Conservation (phyloP, 2,329 filamentous ascomycete genomes). For the Cladosporium sp. region DNA sequence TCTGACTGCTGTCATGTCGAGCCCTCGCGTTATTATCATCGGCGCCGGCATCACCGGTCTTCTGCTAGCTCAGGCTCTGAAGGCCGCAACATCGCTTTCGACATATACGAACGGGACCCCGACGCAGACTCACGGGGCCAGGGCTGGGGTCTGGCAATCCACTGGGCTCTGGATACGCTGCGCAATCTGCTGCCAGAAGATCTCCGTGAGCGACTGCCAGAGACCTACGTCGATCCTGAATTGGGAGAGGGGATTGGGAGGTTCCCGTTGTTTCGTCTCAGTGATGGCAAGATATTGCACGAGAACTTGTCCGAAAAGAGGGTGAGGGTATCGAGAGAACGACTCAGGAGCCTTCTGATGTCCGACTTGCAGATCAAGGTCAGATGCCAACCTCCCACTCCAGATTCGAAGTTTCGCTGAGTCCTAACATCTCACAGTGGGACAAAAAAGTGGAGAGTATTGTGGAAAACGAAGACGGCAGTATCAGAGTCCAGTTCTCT, state of each 20-base stretch:
- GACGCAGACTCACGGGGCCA: background rate
- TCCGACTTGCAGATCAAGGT: constrained; percentile 14
- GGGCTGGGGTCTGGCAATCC: constrained; percentile 59
- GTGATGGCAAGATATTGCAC: constrained; percentile 33
- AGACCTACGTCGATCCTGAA: constrained; percentile 51
- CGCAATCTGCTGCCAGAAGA: constrained; percentile 48
- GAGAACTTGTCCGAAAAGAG: constrained; percentile 17
- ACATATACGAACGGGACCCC: constrained; percentile 19
- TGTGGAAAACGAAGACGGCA: background rate
- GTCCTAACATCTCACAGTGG: background rate
- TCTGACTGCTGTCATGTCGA: too few species aligned
- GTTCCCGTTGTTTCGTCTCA: constrained; percentile 56
- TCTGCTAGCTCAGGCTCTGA: constrained; percentile 17
- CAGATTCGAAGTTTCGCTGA: too few species aligned
- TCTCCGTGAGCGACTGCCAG: constrained; percentile 43
- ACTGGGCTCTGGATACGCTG: constrained; percentile 57
- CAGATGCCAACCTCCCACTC: background rate
- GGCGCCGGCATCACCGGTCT: constrained; percentile 20
- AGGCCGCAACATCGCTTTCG: constrained; percentile 16
- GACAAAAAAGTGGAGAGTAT: constrained; percentile 13
- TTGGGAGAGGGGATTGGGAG: constrained; percentile 46
- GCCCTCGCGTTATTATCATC: constrained; percentile 16
- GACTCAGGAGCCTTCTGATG: constrained; percentile 13
- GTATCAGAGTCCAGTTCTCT: background rate
- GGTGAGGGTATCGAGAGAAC: constrained; percentile 9